Evolutionary conservation across 2,329 filamentous ascomycete genomes (phyloP), one percentile per base, ranked within the genome.

Genomic region (Leptographium radiaticola): DNA sequence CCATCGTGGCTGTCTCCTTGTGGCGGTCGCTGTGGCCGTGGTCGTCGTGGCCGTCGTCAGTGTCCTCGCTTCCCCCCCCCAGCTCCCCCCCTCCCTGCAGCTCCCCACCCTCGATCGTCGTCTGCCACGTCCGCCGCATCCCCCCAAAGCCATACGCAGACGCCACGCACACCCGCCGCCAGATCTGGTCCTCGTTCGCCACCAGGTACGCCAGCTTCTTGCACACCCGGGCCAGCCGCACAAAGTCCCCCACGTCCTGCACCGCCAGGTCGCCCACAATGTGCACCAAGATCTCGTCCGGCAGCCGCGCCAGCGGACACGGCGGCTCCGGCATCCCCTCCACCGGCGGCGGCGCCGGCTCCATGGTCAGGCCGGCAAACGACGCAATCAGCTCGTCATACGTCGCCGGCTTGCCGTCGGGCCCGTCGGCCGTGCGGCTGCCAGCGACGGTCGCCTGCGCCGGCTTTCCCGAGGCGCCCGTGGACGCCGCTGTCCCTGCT

Each of bases 181-280:
- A 98, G 62, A 95, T 86, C 45, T 79, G 78, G 62, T 95, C 85
- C 65, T 97, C 90, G 7, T 86, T 87, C 34, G 81, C 75, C 50
- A 95, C 84, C 20, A 97, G 79, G 65, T 86, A 96, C 25, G 91
- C 89, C 45, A 97, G 72, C 15, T 85, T 81, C 66, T 89, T 94
- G 72, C 91, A 97, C 3, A 95, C 90, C 58, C 84, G 79, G 0
- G 88, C 77, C 16, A 90, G 73, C 30, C 87, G 84, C 20, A 77
- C 79, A 61, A 94, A 90, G 42, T 86, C 80, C 4, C 84, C 85
- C 0, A 95, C 76, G 59, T 98, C 93, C 34, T 73, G 64, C 46
- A 86, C 65, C 1, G 89, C 90, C 0, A 93, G 70, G 55, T 88
- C 79, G 11, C 72, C 74, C 15, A 97, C 69, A 48, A 97, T 85